These are phyloP conservation scores for Wilhelminamyces savonicus DNA, from an alignment of 805 yeast genomes.

Conservation along the genomic window DNA sequence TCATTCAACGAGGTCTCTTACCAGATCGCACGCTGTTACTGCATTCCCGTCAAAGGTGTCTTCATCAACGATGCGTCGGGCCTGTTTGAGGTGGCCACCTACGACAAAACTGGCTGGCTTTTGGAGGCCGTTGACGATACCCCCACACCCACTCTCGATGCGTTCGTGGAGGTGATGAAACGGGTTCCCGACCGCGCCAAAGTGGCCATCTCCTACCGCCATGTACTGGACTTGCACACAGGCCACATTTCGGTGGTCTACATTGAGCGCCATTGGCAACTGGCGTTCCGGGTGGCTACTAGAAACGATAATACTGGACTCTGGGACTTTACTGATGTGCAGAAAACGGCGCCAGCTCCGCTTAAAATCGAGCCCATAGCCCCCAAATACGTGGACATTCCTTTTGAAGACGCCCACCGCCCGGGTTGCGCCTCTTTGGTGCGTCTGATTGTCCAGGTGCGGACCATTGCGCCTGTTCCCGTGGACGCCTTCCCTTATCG, in stretches of 20 bases:
- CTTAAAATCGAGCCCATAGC: constrained; percentile 44
- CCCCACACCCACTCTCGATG: constrained; percentile 68
- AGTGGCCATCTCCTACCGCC: constrained; percentile 67
- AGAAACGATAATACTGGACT: constrained; percentile 52
- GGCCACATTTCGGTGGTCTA: constrained; percentile 59
- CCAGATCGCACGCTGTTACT: constrained; percentile 80
- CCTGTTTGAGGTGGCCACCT: constrained; percentile 55
- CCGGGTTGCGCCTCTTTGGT: constrained; percentile 50
- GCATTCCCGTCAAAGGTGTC: constrained; percentile 81
- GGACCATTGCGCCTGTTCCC: constrained; percentile 58
- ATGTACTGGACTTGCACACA: constrained; percentile 74
- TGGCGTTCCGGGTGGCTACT: constrained; percentile 60
- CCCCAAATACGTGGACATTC: constrained; percentile 68
- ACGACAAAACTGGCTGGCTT: constrained; percentile 72
- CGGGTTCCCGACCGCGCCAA: constrained; percentile 68
- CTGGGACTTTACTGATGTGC: constrained; percentile 49
- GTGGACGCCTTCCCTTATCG: constrained; percentile 70
- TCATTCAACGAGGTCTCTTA: constrained; percentile 80
- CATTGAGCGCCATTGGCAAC: constrained; percentile 82
- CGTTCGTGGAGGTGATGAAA: constrained; percentile 74
- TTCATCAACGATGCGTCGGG: constrained; percentile 74
- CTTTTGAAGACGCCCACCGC: constrained; percentile 41
- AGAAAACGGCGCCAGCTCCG: constrained; percentile 59
- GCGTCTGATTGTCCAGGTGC: constrained; percentile 67
- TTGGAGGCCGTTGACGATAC: constrained; percentile 71